Base-by-base conservation (phyloP, 495 filamentous ascomycete species). In the Tetracladium setigerum region DNA sequence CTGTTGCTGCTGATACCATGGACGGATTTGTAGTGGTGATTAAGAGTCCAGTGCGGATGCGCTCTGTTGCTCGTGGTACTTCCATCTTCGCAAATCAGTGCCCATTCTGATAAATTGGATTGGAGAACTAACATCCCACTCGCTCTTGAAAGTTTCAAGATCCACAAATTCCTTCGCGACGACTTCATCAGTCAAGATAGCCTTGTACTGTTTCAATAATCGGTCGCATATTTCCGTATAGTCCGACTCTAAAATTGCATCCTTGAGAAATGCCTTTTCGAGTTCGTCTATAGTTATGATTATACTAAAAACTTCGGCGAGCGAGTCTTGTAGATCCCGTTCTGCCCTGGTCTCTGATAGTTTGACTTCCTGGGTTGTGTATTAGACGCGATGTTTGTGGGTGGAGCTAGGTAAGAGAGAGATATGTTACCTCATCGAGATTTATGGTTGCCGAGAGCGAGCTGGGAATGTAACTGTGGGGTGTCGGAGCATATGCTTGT, bases 301-400 rank as follows among this genome's bases (percentile, higher is more conserved):
- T 49, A 99, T 95, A 68, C 89, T 94, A 67, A 97, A 97, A 41
- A 99, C 83, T 60, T 99, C 92, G 41, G 91, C 92, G 10, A 99
- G 77, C 1, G 92, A 96, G 60, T 96, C 92, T 67, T 95, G 86
- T 4, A 97, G 79, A 60, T 97, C 91, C 19, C 91, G 81, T 65
- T 96, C 88, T 24, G 84, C 82, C 41, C 86, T 79, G 18, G 82
- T 94, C 5, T 85, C 81, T 40, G 86, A 75, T 38, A 99, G 77
- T 68, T 94, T 95, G 49, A 95, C 88, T 77, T 99, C 94, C 83
- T 96, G 47, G 17, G 37, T 34, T 27, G 22, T 33, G 34, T 38
- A 10, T 22, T 36, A 31, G 18, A 24, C 15, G 24, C 54, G 39
- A 51, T 39, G 30, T 16, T 38, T 54, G 53, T 35, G 19, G 11